Conservation (phyloP, 139 green algal genomes). For the Zygnema cylindricum region DNA sequence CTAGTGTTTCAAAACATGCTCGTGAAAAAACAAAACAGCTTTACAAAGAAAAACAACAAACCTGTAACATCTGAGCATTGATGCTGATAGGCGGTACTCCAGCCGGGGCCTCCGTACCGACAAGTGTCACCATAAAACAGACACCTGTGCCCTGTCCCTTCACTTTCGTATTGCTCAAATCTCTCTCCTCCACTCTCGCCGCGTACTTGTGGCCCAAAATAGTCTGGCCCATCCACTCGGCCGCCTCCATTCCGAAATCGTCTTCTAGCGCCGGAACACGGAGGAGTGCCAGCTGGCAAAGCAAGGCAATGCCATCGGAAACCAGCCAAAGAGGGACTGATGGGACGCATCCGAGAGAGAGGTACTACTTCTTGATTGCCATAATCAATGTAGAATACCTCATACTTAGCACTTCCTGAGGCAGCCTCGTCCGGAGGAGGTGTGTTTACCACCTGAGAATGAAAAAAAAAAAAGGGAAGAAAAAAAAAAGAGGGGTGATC, state of each 20-base stretch:
- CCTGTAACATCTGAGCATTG: slow-evolving; percentile 52
- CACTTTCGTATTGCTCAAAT: slow-evolving; percentile 28
- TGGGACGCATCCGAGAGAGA: slow-evolving; percentile 34
- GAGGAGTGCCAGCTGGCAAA: slow-evolving; percentile 70
- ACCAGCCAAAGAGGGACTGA: slow-evolving; percentile 10
- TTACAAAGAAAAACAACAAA: neutral
- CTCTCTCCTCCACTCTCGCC: slow-evolving; percentile 50
- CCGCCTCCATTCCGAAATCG: slow-evolving; percentile 73
- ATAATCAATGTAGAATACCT: slow-evolving; percentile 89
- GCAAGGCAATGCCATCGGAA: slow-evolving; percentile 2
- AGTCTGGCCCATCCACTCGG: slow-evolving; percentile 36
- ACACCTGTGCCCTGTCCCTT: slow-evolving; percentile 26
- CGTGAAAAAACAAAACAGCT: neutral
- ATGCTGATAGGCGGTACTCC: slow-evolving; percentile 18
- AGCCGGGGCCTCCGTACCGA: neutral
- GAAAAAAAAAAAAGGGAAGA: neutral
- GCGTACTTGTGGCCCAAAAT: slow-evolving; percentile 28
- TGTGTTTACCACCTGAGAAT: slow-evolving; percentile 1
- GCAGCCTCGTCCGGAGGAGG: neutral
- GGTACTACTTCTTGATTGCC: slow-evolving; percentile 81
- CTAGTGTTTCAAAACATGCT: neutral
- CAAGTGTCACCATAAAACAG: slow-evolving; percentile 50
- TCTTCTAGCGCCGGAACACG: slow-evolving; percentile 69
- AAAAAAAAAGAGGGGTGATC: neutral
- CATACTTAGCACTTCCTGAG: slow-evolving; percentile 24